phyloP scores from a whole-genome alignment of 352 stramenopile genomes.

The Globisporangium yorkense region DNA sequence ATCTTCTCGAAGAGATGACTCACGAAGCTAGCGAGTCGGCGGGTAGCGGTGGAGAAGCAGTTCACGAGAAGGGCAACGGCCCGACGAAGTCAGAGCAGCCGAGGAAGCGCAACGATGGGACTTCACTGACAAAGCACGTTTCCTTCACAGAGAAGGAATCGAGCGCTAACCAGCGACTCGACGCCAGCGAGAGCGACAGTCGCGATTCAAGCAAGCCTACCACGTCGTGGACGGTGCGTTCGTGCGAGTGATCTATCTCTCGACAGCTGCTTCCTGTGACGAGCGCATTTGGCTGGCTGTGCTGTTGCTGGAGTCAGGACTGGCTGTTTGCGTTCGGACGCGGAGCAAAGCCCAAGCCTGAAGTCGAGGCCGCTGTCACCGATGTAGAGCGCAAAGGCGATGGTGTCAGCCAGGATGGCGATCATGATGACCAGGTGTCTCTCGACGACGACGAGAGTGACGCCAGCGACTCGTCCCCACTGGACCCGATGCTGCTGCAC shows the following conservation, averaged over 20 bases:
- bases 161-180: not conserved
- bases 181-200: not conserved
- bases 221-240: constrained; percentile 12
- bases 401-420: constrained; percentile 8
- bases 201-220: not conserved
- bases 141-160: not conserved
- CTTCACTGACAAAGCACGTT: not conserved
- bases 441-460: constrained; percentile 5
- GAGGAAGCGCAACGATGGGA: too few species aligned
- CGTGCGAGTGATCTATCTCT: not conserved
- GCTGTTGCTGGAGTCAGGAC: constrained; percentile 13
- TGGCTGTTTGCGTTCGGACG: constrained; percentile 12
- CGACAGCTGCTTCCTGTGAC: too few species aligned
- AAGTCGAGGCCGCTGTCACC: not conserved
- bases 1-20: constrained; percentile 36
- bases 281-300: not conserved
- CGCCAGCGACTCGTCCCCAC: not conserved
- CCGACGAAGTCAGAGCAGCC: not conserved
- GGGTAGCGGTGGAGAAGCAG: not conserved
- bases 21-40: constrained; percentile 3
- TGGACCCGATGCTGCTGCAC: constrained; percentile 3
- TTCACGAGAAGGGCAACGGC: not conserved
- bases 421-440: not conserved
- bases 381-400: not conserved
- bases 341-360: constrained; percentile 4